phyloP scores from a whole-genome alignment of 208 protist genomes.

The Trypanosomatidae sp. region DNA sequence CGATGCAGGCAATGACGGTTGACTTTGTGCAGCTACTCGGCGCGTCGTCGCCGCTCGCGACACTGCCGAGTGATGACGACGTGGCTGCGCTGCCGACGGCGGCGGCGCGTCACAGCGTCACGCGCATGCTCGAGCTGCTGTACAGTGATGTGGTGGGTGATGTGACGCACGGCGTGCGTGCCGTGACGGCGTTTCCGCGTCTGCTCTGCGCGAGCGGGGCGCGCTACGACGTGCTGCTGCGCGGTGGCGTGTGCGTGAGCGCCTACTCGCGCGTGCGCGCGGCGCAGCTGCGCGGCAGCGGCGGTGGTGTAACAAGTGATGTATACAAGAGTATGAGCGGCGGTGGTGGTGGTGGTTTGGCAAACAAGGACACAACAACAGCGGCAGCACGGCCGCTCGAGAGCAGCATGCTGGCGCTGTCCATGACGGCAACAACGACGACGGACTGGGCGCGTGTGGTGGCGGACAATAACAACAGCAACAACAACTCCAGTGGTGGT shows the following conservation, averaged over 20 bases:
- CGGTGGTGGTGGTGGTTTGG: too few relatives aligned
- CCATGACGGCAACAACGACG: too few relatives aligned
- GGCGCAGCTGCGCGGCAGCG: constrained; percentile 2
- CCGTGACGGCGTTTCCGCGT: constrained; percentile 56
- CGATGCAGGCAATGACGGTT: too few relatives aligned
- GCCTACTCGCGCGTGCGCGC: constrained; percentile 37
- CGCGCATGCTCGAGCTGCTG: constrained; percentile 72
- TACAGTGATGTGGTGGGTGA: constrained; percentile 67
- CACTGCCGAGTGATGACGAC: too few relatives aligned
- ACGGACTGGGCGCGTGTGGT: not conserved
- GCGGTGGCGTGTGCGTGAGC: constrained; percentile 41
- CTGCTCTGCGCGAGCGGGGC: constrained; percentile 51
- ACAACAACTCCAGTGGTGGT: constrained; percentile 1
- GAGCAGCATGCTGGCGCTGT: too few relatives aligned
- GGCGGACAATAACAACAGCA: not conserved
- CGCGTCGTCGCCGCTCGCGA: too few relatives aligned
- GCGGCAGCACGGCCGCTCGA: too few relatives aligned
- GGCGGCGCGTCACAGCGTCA: constrained; percentile 24
- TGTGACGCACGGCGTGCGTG: constrained; percentile 15
- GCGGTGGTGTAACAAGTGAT: not conserved
- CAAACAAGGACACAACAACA: too few relatives aligned
- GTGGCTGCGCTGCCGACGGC: too few relatives aligned
- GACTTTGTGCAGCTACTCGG: too few relatives aligned
- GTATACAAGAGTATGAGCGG: too few relatives aligned
- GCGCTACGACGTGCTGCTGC: constrained; percentile 61